These are phyloP conservation scores for Tephrocybe sp. DNA, from an alignment of 768 basidiomycete species.

Conservation along the genomic window DNA sequence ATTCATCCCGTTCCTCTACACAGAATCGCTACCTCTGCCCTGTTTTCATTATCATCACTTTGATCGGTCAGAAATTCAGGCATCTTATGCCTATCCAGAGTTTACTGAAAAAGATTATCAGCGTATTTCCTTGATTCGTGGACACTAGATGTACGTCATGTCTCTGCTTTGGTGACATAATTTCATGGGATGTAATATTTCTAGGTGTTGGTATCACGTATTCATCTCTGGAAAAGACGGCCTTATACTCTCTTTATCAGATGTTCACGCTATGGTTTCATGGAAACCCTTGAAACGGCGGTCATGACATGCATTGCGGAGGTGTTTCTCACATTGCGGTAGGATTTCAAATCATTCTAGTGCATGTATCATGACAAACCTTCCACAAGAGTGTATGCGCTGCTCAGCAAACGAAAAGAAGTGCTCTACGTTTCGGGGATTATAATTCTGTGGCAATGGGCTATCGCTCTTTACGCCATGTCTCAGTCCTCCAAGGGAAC, in stretches of 20 bases:
- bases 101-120: neutral
- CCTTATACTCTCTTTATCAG: neutral
- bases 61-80: slow-evolving; percentile 7
- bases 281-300: slow-evolving; percentile 5
- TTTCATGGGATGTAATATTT: neutral
- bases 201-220: slow-evolving; percentile 3
- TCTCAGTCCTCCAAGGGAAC: slow-evolving; percentile 6
- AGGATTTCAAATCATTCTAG: neutral
- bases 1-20: neutral
- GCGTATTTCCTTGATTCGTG: slow-evolving; percentile 8
- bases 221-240: neutral
- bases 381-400: slow-evolving; percentile 1
- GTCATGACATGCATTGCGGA: slow-evolving; percentile 5
- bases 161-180: neutral
- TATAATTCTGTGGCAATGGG: slow-evolving; percentile 7
- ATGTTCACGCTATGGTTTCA: slow-evolving; percentile 9
- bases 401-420: neutral
- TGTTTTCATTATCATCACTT: slow-evolving; percentile 13
- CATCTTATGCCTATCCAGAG: neutral
- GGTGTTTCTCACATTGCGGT: slow-evolving; percentile 9
- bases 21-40: slow-evolving; percentile 20
- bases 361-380: too few species aligned
- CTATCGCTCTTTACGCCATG: slow-evolving; percentile 2
- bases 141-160: neutral
- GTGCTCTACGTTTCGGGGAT: neutral